A percentile compares a stretch with the other conserved stretches of the same genome.
These are phyloP conservation scores for Hyaloperonospora arabidopsidis DNA, from an alignment of 352 stramenopile genomes.

Conservation along the genomic window DNA sequence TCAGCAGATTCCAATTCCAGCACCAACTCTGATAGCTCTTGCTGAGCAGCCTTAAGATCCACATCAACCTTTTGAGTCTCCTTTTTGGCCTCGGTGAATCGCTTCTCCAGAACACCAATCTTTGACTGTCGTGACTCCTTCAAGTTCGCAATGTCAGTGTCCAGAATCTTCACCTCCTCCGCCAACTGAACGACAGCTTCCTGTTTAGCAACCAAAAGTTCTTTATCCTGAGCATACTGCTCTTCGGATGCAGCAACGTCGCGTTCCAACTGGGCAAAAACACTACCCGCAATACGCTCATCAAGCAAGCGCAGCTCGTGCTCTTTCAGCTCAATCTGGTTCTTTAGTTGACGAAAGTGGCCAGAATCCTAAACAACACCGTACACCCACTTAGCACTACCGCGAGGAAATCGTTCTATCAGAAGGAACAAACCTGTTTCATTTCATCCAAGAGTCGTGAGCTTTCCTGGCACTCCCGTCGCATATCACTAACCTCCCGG, in stretches of 20 bases:
- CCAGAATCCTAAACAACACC: constrained; percentile 44
- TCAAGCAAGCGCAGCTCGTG: constrained; percentile 73
- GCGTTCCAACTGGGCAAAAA: constrained; percentile 69
- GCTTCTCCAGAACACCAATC: constrained; percentile 71
- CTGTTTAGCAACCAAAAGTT: constrained; percentile 51
- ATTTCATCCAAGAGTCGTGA: constrained; percentile 52
- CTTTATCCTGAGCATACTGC: constrained; percentile 63
- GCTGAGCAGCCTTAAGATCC: constrained; percentile 53
- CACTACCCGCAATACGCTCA: constrained; percentile 71
- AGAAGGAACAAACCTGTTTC: constrained; percentile 41
- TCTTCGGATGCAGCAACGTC: constrained; percentile 60
- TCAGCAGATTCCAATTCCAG: constrained; percentile 67
- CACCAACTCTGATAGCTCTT: constrained; percentile 64
- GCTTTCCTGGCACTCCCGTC: constrained; percentile 60
- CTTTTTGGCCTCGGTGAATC: constrained; percentile 68
- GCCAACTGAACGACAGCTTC: constrained; percentile 70
- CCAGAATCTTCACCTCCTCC: constrained; percentile 59
- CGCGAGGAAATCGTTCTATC: background rate
- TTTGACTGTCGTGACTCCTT: constrained; percentile 76
- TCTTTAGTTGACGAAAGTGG: constrained; percentile 60
- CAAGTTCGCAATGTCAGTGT: constrained; percentile 75
- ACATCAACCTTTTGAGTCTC: constrained; percentile 54
- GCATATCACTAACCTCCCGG: constrained; percentile 54
- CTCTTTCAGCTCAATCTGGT: constrained; percentile 79
- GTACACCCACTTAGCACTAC: constrained; percentile 8